Evolutionary conservation across 768 basidiomycete species (phyloP), one percentile per base, ranked within the genome.

Genomic region (Russula olivacea): DNA sequence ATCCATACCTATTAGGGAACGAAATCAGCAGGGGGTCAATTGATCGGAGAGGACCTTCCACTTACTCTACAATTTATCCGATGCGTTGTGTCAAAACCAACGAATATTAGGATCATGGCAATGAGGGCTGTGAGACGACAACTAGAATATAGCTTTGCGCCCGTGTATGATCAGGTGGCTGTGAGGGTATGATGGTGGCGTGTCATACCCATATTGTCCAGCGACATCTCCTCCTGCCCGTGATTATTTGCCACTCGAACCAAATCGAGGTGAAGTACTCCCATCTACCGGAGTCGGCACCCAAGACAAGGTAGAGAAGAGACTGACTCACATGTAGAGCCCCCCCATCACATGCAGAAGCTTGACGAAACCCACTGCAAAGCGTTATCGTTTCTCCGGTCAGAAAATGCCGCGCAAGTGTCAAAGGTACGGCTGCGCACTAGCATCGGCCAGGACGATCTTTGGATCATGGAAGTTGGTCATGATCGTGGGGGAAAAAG

Each of bases 191-290:
- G 60, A 47, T n/a, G 17, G 28, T 7, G 34, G 48, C 15, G 6
- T 6, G 17, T 17, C 61, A 51, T 34, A 65, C 64, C 64, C 38
- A 63, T 52, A 65, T 41, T 23, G 64, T 41, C 64, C 64, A 63
- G 21, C 61, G 64, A 63, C 49, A 63, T 32, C 28, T 58, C 19
- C 64, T 45, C 51, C 7, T 25, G 3, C 64, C 64, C 8, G 30
- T 63, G 30, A 63, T n/a, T 17, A 65, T 58, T 23, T 65, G 49
- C 64, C 64, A 65, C n/a, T 65, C 64, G 51, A 65, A 65, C 55
- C 51, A 56, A 8, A 65, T 9, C 36, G 49, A 34, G 12, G 51
- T 57, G 45, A 65, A 15, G 40, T 30, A 65, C 15, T 65, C 64
- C 64, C 61, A 65, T 48, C 64, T 65, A n/a, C 36, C 11, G 6